Evolutionary conservation across 192 early-diverging fungal genomes (phyloP), one percentile per base, ranked within the genome.

Genomic region (Coemansia sp.): DNA sequence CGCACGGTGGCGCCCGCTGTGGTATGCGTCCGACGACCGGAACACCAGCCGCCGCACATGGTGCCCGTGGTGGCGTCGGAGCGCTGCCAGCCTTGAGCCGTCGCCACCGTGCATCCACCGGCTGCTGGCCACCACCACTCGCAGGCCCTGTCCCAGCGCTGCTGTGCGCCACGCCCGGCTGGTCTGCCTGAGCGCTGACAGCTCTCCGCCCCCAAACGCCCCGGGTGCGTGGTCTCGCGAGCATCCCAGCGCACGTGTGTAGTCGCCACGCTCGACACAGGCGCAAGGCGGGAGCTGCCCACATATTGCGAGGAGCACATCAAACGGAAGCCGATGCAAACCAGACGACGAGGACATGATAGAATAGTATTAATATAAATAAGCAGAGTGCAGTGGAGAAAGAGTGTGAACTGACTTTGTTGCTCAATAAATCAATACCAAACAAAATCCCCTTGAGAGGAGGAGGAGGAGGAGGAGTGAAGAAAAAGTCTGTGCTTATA

Each of bases 41-140:
- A 82, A 82, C 45, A 77, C 75, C 64, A 82, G 65, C 36, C 75
- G 60, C 55, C 75, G 80, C 39, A 73, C 70, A 21, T 42, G 63
- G 11, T 11, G 23, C 9, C 53, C 70, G 62, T 77, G 59, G 11
- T 19, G 9, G 23, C 19, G 38, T 23, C 67, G 39, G 23, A 79
- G 62, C 23, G 66, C 63, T 3, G 17, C 63, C 67, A 80, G 73
- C 6, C 68, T 67, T 12, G 64, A 51, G 14, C 48, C 63, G 36
- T 57, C 21, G 46, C 64, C 48, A 17, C 68, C 23, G 44, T 75
- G 68, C 75, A 73, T 73, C 79, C 79, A 82, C 46, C 75, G 79
- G 57, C 57, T 75, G 79, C 79, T 82, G 64, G 61, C 70, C 17
- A 76, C 75, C 23, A 82, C 48, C 62, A 76, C 64, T 9, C 70